These are phyloP conservation scores for Arctostaphylos glauca DNA, from an alignment of 148 eudicot genomes.

Conservation along the genomic window DNA sequence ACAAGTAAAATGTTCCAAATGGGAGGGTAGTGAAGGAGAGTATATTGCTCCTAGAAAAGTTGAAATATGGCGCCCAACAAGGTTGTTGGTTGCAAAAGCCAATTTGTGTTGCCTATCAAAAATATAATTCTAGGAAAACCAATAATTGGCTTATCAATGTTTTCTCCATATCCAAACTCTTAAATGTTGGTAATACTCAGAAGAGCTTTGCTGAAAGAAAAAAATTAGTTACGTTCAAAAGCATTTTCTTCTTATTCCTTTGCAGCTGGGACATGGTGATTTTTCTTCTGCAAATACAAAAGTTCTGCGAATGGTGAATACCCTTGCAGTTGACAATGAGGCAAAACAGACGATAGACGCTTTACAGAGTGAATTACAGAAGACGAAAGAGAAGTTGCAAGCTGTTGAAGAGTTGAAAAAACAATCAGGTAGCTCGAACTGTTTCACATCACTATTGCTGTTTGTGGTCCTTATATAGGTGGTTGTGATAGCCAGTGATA, in stretches of 20 bases:
- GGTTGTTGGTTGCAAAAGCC: neutral
- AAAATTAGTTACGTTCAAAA: neutral
- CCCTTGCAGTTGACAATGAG: constrained; percentile 85
- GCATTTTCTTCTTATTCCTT: constrained; percentile 17
- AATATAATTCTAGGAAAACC: neutral
- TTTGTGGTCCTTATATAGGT: constrained; percentile 6
- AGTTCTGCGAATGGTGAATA: constrained; percentile 96
- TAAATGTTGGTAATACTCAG: neutral
- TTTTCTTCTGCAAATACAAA: constrained; percentile 86
- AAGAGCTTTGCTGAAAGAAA: neutral
- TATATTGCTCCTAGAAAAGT: neutral
- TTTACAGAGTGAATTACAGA: constrained; percentile 82
- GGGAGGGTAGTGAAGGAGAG: neutral
- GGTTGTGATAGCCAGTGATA: no score
- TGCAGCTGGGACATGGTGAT: constrained; percentile 97
- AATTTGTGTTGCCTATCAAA: neutral
- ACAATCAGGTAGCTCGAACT: constrained; percentile 63
- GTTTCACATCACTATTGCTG: neutral
- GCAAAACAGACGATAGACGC: constrained; percentile 93
- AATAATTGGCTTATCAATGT: neutral
- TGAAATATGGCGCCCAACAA: neutral
- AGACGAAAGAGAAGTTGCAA: constrained; percentile 79
- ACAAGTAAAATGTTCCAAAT: neutral
- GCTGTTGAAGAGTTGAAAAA: constrained; percentile 91
- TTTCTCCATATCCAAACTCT: neutral